These are phyloP conservation scores for Beauveria varroae DNA, from an alignment of 2,329 filamentous ascomycete species.

Conservation along the genomic window DNA sequence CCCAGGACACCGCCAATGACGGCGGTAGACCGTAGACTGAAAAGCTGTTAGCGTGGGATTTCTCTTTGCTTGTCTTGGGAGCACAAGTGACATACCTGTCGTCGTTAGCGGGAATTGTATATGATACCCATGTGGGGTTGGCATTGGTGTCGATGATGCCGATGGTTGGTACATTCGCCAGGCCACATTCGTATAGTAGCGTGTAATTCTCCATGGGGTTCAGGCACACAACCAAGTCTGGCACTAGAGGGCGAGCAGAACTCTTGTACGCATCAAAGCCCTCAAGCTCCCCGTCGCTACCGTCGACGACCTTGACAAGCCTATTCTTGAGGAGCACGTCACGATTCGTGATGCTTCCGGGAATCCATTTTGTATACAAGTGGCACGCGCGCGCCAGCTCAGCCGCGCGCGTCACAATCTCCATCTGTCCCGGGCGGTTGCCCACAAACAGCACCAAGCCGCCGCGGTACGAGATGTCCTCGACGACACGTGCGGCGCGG, in stretches of 20 bases:
- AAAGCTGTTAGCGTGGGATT: conserved; percentile 17
- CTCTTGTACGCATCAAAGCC: conserved; percentile 61
- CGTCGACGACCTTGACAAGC: conserved; percentile 67
- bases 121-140: conserved; percentile 90
- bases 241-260: conserved; percentile 61
- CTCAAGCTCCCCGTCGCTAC: conserved; percentile 51
- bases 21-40: conserved; percentile 70
- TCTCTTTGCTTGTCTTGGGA: background rate
- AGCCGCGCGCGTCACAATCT: conserved; percentile 74
- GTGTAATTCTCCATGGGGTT: conserved; percentile 92
- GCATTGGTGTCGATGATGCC: conserved; percentile 91
- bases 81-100: conserved; percentile 56
- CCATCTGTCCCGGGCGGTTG: conserved; percentile 73
- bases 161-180: conserved; percentile 86
- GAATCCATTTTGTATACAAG: conserved; percentile 87
- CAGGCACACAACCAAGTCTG: conserved; percentile 85
- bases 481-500: conserved; percentile 86
- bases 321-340: conserved; percentile 75
- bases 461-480: conserved; percentile 73
- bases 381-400: conserved; percentile 73
- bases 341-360: conserved; percentile 86
- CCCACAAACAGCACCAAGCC: conserved; percentile 89
- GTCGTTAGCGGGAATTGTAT: conserved; percentile 93
- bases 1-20: conserved; percentile 82
- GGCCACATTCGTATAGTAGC: conserved; percentile 81